These are phyloP conservation scores for Xerocomus potaroensis DNA, from an alignment of 768 basidiomycete genomes.

Conservation along the genomic window DNA sequence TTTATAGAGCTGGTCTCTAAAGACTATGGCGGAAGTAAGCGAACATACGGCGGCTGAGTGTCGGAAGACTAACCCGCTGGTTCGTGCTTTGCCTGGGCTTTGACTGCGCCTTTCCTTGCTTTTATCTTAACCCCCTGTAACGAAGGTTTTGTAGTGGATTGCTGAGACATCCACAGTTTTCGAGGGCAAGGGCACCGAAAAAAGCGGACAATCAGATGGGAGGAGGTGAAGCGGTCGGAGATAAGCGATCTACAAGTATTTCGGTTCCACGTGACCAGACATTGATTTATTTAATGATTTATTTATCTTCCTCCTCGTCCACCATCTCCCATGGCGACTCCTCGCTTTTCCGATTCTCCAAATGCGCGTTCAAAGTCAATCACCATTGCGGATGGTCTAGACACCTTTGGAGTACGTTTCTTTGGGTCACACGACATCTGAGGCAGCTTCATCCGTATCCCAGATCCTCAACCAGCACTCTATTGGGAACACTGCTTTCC, in stretches of 20 bases:
- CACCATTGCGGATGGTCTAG: slow-evolving; percentile 66
- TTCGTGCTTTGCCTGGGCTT: slow-evolving; percentile 93
- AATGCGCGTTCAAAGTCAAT: slow-evolving; percentile 82
- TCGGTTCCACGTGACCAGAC: slow-evolving; percentile 23
- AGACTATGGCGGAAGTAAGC: slow-evolving; percentile 48
- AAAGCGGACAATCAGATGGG: slow-evolving; percentile 22
- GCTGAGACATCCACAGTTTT: slow-evolving; percentile 88
- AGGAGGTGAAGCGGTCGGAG: slow-evolving; percentile 13
- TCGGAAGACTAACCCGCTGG: slow-evolving; percentile 50
- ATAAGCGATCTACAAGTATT: slow-evolving; percentile 20
- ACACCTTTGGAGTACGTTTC: slow-evolving; percentile 69
- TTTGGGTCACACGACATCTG: neutral
- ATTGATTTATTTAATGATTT: no score
- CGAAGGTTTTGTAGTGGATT: slow-evolving; percentile 83
- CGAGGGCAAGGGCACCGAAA: slow-evolving; percentile 33
- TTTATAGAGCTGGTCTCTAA: slow-evolving; percentile 91
- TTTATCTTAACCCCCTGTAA: slow-evolving; percentile 90
- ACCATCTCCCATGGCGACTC: slow-evolving; percentile 19
- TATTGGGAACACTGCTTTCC: slow-evolving; percentile 56
- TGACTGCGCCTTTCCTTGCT: slow-evolving; percentile 89
- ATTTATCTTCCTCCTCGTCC: slow-evolving; percentile 1
- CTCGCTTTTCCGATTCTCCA: slow-evolving; percentile 52
- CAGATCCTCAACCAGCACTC: slow-evolving; percentile 58
- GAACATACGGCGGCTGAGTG: neutral
- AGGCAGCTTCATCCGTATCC: neutral